phyloP scores from a whole-genome alignment of 2,329 filamentous ascomycete genomes.

The Hypoxylon sp. region DNA sequence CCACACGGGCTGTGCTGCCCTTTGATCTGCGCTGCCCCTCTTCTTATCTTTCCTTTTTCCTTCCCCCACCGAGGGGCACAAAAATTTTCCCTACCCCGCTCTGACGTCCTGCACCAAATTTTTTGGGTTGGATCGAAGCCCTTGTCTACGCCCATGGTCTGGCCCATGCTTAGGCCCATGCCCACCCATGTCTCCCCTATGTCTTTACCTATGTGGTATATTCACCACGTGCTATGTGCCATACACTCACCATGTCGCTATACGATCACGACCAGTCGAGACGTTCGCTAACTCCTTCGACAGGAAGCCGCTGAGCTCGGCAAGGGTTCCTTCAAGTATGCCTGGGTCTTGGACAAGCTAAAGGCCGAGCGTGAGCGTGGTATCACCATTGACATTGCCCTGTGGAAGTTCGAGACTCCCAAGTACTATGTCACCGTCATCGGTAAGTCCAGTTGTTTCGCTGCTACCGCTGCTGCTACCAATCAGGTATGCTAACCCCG shows the following conservation, averaged over 20 bases:
- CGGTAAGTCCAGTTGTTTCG: slow-evolving; percentile 65
- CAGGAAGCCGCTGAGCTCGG: slow-evolving; percentile 98
- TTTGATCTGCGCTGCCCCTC: slow-evolving; percentile 23
- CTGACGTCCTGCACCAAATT: slow-evolving; percentile 32
- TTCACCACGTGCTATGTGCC: no score
- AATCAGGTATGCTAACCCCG: slow-evolving; percentile 42
- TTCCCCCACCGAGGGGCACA: slow-evolving; percentile 42
- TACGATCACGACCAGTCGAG: no score
- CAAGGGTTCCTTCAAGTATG: slow-evolving; percentile 99
- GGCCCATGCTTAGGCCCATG: no score
- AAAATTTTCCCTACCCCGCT: slow-evolving; percentile 44
- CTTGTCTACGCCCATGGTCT: no score
- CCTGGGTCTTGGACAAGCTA: slow-evolving; percentile 99
- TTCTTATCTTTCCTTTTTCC: slow-evolving; percentile 21
- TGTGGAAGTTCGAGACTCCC: slow-evolving; percentile 99
- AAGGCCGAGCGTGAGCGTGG: slow-evolving; percentile 99
- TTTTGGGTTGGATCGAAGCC: slow-evolving; percentile 28
- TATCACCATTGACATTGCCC: slow-evolving; percentile 99
- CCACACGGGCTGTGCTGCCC: slow-evolving; percentile 15
- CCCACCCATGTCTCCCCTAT: no score
- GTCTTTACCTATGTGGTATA: no score
- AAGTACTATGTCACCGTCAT: slow-evolving; percentile 99
- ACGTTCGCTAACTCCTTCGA: slow-evolving; percentile 42
- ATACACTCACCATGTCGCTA: no score
- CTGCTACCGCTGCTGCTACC: slow-evolving; percentile 9